Base-by-base conservation (phyloP, 164 flowering plant genomes). In the Chimonanthus salicifolius region DNA sequence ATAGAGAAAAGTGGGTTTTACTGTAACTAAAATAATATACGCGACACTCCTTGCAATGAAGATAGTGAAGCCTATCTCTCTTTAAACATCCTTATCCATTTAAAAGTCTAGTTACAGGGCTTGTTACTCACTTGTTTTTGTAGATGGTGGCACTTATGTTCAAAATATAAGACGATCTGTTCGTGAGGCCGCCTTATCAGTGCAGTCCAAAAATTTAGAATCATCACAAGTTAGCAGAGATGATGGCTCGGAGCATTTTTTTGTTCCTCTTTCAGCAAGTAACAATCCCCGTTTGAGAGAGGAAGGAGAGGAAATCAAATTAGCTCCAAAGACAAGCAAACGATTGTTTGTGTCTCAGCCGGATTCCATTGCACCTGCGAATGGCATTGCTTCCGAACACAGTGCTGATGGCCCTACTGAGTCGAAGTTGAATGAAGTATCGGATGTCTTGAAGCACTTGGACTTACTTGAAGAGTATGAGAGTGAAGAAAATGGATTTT, bases 131-230 rank as follows among this genome's bases (percentile, higher is more conserved):
- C 72, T 33, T 8, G 21, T 68, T 21, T 67, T 43, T 9, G 58
- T 88, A 91, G 97, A 87, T 44, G 75, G 80, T 77, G 92, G 89
- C 70, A 76, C 43, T 77, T 89, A 77, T 82, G 88, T 90, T 64
- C 94, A 87, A 78, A 85, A 88, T 75, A 69, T 96, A 71, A 94
- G 90, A 86, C 83, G 91, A 81, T 91, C 95, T 64, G 97, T 96
- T 43, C 86, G 98, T 78, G 97, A 92, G 86, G 95, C 97, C 63
- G 99, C 98, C 77, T 79, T 96, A 63, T 78, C 87, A 43, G 75
- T 78, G 69, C 88, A 79, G 67, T 79, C 88, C 58, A 82, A 80
- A 80, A 84, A 78, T 73, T 72, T 75, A 16, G 96, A 85, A 71
- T 82, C 88, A 67, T 86, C 90, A 60, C 86, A 78, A 72, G 92